Conservation (phyloP, 306 rosid species). For the Pterocarpus santalinus region DNA sequence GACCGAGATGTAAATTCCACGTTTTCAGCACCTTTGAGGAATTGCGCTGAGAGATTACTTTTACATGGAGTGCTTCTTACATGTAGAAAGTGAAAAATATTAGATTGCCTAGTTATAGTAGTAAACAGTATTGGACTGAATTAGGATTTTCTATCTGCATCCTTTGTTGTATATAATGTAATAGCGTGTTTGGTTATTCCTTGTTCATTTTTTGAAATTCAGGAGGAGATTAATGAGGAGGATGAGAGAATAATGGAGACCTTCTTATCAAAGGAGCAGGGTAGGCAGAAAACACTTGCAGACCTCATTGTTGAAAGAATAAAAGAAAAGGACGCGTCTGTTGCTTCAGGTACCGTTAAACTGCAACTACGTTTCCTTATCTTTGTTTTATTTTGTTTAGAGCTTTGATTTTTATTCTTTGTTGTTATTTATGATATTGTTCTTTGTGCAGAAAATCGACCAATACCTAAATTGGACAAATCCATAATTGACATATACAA, state of each 20-base stretch:
- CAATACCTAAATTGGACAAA: conserved; percentile 73
- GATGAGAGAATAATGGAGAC: conserved; percentile 74
- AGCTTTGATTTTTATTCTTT: conserved; percentile 28
- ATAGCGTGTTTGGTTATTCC: neutral
- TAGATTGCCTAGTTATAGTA: conserved; percentile 9
- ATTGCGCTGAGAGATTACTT: neutral
- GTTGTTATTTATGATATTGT: conserved; percentile 24
- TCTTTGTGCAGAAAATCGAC: conserved; percentile 68
- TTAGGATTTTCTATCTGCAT: neutral
- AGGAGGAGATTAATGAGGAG: conserved; percentile 74
- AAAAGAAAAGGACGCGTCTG: conserved; percentile 67
- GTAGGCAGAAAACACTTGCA: conserved; percentile 66
- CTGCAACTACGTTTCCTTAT: neutral
- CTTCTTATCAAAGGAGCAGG: conserved; percentile 60
- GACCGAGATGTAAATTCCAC: neutral
- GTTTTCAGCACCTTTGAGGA: neutral
- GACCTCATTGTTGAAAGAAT: conserved; percentile 77
- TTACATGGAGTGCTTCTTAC: neutral
- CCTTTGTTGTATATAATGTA: neutral
- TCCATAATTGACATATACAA: conserved; percentile 74
- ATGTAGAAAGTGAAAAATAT: conserved; percentile 18
- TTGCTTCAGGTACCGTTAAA: conserved; percentile 61
- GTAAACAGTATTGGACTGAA: neutral
- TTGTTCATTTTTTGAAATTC: conserved; percentile 27
- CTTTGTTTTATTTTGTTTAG: neutral